Base-by-base conservation (phyloP, 345 rosid species). In the Brassica cretica region DNA sequence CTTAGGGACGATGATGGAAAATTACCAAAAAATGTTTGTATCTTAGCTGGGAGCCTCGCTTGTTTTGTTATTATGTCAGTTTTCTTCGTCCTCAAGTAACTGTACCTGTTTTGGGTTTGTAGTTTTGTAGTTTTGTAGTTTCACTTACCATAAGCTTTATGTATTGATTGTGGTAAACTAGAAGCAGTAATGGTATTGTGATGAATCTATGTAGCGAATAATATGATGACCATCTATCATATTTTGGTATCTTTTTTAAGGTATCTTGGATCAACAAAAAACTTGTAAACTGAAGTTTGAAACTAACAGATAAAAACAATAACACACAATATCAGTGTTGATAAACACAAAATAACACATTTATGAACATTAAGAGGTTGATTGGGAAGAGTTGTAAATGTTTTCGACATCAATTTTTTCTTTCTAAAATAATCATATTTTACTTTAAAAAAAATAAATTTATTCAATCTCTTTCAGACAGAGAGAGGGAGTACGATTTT, bases 1-100 rank as follows among this genome's bases (percentile, higher is more conserved):
- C 24, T 86, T 7, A 88, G 97, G 74, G 84, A 39, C 24, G 91
- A 91, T 51, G 61, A 79, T 18, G 95, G 97, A 27, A 87, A 76
- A 61, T 60, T 90, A 74, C 85, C 89, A 7, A 21, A 71, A 49
- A 64, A 11, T 8, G 67, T 76, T 37, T 84, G 83, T 7, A 0
- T 78, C 29, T 37, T 71, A 25, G 81, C 87, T 39, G 25, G 74
- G 11, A 59, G 82, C 64, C 8, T 90, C 16, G 62, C 87, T 1
- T 71, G 58, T 61, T 73, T 60, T 73, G 76, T 89, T 29, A 75
- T 46, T 15, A 12, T 53, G 0, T 69, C 51, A 21, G 60, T 80
- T 81, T 85, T 64, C 80, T 46, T 25, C 33, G 7, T 60, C 32
- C 15, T 24, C 64, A 60, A 24, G 64, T 60, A 60, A 25, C n/a